Conservation (phyloP, 1,284 basidiomycete genomes). For the Heterobasidion occidentale region DNA sequence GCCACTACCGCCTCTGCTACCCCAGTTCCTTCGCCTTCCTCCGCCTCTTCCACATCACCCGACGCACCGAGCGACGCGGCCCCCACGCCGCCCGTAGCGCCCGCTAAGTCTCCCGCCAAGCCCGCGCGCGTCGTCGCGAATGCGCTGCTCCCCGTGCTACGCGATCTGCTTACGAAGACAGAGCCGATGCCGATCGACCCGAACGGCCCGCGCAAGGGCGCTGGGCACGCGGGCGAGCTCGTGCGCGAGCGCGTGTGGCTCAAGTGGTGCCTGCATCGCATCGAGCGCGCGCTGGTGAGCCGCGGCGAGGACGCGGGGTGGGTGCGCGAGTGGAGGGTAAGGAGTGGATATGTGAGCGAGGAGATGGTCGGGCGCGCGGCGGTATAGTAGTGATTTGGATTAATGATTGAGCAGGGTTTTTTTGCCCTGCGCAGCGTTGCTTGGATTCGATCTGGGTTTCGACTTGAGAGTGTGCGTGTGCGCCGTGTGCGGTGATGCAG, state of each 20-base stretch:
- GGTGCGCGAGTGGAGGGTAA: constrained; percentile 20
- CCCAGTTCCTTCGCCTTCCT: constrained; percentile 9
- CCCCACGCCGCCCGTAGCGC: too few species aligned
- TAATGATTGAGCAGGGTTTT: too few species aligned
- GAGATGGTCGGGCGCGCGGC: too few species aligned
- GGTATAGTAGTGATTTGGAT: too few species aligned
- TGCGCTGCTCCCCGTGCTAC: constrained; percentile 34
- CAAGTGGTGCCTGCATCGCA: constrained; percentile 17
- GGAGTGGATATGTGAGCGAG: constrained; percentile 11
- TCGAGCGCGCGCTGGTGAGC: constrained; percentile 18
- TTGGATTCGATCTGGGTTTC: too few species aligned
- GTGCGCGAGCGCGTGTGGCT: constrained; percentile 23
- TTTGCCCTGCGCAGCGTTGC: too few species aligned
- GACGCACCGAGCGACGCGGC: too few species aligned
- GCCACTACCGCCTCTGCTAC: constrained; percentile 7
- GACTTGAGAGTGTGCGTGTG: too few species aligned
- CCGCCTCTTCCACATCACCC: neutral
- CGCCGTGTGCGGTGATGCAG: too few species aligned
- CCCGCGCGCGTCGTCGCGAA: constrained; percentile 25
- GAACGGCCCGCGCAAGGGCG: constrained; percentile 12
- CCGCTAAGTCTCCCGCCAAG: constrained; percentile 18
- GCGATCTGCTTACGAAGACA: constrained; percentile 23
- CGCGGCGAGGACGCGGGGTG: constrained; percentile 17
- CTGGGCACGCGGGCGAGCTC: neutral
- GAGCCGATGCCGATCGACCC: constrained; percentile 17